These are phyloP conservation scores for Leucaena leucocephala DNA, from an alignment of 306 rosid species.

Conservation along the genomic window DNA sequence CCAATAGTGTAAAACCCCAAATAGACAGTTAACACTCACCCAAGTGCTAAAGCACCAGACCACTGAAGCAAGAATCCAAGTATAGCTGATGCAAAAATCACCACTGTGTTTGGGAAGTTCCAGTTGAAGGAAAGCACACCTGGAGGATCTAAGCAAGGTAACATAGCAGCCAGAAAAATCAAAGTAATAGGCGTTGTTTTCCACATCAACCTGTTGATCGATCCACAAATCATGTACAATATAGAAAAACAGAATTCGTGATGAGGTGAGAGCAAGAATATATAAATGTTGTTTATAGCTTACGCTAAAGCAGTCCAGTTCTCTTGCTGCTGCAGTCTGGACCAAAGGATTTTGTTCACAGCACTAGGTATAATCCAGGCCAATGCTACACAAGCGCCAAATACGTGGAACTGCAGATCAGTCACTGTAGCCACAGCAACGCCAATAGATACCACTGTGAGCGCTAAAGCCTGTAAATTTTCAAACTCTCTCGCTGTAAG, in stretches of 20 bases:
- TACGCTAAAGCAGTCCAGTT: slow-evolving; percentile 92
- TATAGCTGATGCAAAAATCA: slow-evolving; percentile 69
- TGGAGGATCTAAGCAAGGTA: slow-evolving; percentile 85
- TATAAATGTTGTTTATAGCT: slow-evolving; percentile 28
- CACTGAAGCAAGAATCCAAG: slow-evolving; percentile 94
- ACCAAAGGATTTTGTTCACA: slow-evolving; percentile 85
- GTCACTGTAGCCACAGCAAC: slow-evolving; percentile 85
- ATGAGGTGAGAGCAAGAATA: not conserved
- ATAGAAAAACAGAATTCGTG: not conserved
- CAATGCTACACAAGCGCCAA: slow-evolving; percentile 78
- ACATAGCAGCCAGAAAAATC: slow-evolving; percentile 60
- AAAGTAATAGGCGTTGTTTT: slow-evolving; percentile 84
- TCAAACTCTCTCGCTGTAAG: slow-evolving; percentile 14
- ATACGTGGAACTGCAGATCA: slow-evolving; percentile 75
- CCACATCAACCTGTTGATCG: slow-evolving; percentile 82
- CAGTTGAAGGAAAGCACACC: slow-evolving; percentile 70
- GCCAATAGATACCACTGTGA: slow-evolving; percentile 72
- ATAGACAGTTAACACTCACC: slow-evolving; percentile 57
- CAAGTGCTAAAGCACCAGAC: slow-evolving; percentile 90
- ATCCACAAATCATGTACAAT: slow-evolving; percentile 31
- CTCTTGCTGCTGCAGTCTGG: slow-evolving; percentile 82
- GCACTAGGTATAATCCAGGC: slow-evolving; percentile 92
- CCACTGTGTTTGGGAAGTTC: slow-evolving; percentile 60
- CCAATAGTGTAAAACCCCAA: not conserved
- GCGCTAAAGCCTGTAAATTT: slow-evolving; percentile 69